Base-by-base conservation (phyloP, 179 eudicot genomes). In the Spinacia oleracea region DNA sequence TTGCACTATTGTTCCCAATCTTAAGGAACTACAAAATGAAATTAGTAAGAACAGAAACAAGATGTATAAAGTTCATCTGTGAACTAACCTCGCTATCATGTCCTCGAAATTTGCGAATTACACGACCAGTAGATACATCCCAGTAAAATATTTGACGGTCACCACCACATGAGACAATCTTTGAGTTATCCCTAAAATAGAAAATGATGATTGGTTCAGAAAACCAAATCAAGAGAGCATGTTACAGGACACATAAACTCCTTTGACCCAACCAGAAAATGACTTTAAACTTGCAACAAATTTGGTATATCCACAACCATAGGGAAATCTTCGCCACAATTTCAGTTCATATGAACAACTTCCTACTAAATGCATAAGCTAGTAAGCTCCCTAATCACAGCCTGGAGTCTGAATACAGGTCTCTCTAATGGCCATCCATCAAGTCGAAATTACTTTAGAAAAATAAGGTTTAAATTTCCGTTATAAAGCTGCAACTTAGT, bases 131-230 rank as follows among this genome's bases (percentile, higher is more conserved):
- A 43, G 98, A 84, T 51, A 95, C 98, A 84, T 95, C 98, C 98
- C 98, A 95, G 80, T 91, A 95, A 82, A 95, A 95, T 25, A 95
- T 72, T 84, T 95, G 98, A 25, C 97, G 91, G 82, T 93, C 98
- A 78, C 98, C 97, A 68, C 98, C 98, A 80, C 98, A 95, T 9
- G 98, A 95, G 71, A 78, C 51, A 34, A 93, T 76, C 84, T 93
- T 95, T 29, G 97, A 91, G 82, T 95, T 95, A 82, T 95, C 98
- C 87, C 98, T 93, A 73, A 76, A 78, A 79, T 63, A 53, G 6
- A 51, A 14, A 75, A 31, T 32, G 38, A 31, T 9, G 31, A 29
- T 64, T 21, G 58, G 58, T 16, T 58, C n/a, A 77, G 78, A 62
- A 45, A 38, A 62, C 8, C 66, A 62, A 62, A 35, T 53, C 29